Evolutionary conservation across 495 filamentous ascomycete genomes (phyloP), one percentile per base, ranked within the genome.

Genomic region (Sabuloglossum arenarium): DNA sequence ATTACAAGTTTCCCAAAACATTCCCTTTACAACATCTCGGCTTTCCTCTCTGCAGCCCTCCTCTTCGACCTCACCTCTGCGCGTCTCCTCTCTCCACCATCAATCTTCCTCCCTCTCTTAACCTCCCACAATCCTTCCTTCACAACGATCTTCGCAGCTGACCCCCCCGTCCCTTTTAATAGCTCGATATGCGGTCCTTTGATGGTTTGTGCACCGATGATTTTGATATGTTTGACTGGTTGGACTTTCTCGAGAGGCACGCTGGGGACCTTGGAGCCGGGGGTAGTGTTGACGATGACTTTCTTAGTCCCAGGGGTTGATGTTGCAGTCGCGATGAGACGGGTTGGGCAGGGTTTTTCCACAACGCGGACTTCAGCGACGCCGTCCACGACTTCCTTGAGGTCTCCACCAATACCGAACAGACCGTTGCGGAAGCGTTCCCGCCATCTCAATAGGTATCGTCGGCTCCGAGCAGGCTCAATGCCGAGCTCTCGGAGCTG

Each of bases 41-140:
- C 63, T 65, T 68, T 70, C 56, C 66, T 65, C 63, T 71, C 70
- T 28, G 59, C 61, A 19, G 64, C 62, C 56, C 66, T 62, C 59
- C 76, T 75, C 74, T 85, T 86, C 27, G 80, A 75, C 64, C 86
- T 73, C 46, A 97, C 82, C 70, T 94, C 84, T 19, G 80, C 82
- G 69, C 77, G 80, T 66, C 93, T 79, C 66, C 91, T 78, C 71
- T 98, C 91, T 74, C 91, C 91, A 63, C 91, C 91, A 73, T 98
- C 91, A 59, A 96, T 78, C 79, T 97, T 98, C 47, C 78, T 77
- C 39, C 91, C 91, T 56, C 84, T 74, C 63, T 69, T 74, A 61
- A 85, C 72, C 70, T 93, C 88, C 88, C 89, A 95, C 74, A 94
- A 80, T 3, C 85, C 85, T 63, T 94, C 88, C 59, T 83, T 79